Base-by-base conservation (phyloP, 805 yeast genomes). In the Pichia cephalocereana region DNA sequence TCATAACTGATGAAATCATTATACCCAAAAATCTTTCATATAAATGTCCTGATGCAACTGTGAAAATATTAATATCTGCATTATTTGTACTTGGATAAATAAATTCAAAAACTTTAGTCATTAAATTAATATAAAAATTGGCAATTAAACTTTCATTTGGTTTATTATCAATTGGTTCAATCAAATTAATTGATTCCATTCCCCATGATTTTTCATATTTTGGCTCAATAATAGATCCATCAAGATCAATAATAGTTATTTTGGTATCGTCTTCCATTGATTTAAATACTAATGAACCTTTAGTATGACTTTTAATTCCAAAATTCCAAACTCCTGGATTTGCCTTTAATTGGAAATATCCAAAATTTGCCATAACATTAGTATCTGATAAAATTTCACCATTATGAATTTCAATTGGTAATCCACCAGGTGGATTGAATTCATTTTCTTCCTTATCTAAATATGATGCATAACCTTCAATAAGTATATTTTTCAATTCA, bases 1-100 rank as follows among this genome's bases (percentile, higher is more conserved):
- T 68, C 76, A 77, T 78, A 2, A 86, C 90, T 4, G 93, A 83
- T 0, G 79, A 79, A 46, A 82, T 82, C 96, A 87, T 87, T n/a
- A 83, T 83, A 15, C 83, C 72, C 49, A 83, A 57, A 43, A 87
- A 75, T 51, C 87, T 68, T 60, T 87, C 96, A 61, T 87, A 86
- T 38, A 80, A 64, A 53, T 80, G 87, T 0, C 96, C 96, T 54
- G 90, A 80, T 0, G 95, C 91, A 40, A 87, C 82, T 0, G 90
- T 75, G 67, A 87, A 88, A 38, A 87, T 81, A 61, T 87, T 87
- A 42, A 87, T 76, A 14, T 80, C 84, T 0, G 90, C 86, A 26
- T 73, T 74, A 52, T 56, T 45, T 40, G 39, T 54, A n/a, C 37
- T 46, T 37, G 36, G 40, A 2, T 40, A 15, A 12, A 46, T 17